These are phyloP conservation scores for Chamaenerion angustifolium DNA, from an alignment of 345 rosid species.

Conservation along the genomic window DNA sequence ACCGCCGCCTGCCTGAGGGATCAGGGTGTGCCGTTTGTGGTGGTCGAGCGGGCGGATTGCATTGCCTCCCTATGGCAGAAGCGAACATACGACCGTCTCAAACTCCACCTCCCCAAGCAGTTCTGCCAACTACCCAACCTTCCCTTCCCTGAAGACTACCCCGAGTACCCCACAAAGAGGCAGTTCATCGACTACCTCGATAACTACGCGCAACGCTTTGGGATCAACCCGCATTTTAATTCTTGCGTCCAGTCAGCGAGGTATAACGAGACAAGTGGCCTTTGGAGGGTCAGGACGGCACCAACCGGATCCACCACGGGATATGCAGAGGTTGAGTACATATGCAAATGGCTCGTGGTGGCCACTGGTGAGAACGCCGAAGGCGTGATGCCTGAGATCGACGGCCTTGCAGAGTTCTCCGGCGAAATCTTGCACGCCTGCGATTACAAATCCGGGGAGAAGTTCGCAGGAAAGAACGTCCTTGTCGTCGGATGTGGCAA, in stretches of 20 bases:
- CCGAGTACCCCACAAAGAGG: slow-evolving; percentile 24
- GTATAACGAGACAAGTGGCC: slow-evolving; percentile 19
- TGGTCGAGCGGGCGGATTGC: slow-evolving; percentile 34
- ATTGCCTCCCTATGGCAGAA: slow-evolving; percentile 39
- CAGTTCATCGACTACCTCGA: slow-evolving; percentile 37
- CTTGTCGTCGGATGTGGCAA: slow-evolving; percentile 50
- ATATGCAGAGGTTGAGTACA: slow-evolving; percentile 23
- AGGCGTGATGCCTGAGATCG: slow-evolving; percentile 30
- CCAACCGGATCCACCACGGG: not conserved
- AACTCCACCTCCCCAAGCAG: slow-evolving; percentile 40
- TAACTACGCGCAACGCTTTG: slow-evolving; percentile 25
- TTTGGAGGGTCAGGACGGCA: slow-evolving; percentile 29
- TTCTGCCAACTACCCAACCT: slow-evolving; percentile 38
- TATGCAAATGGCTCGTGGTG: slow-evolving; percentile 40
- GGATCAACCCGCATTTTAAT: slow-evolving; percentile 25
- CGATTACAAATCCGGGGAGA: slow-evolving; percentile 26
- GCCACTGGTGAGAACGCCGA: slow-evolving; percentile 49
- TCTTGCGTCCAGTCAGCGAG: slow-evolving; percentile 27
- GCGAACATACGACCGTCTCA: slow-evolving; percentile 35
- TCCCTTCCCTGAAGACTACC: slow-evolving; percentile 31
- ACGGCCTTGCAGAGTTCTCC: slow-evolving; percentile 25
- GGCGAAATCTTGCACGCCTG: slow-evolving; percentile 30
- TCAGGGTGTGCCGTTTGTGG: slow-evolving; percentile 32
- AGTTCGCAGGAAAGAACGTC: slow-evolving; percentile 22
- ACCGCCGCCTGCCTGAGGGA: slow-evolving; percentile 31